Conservation (phyloP, 2,329 filamentous ascomycete species). For the Pezicula carpinea region DNA sequence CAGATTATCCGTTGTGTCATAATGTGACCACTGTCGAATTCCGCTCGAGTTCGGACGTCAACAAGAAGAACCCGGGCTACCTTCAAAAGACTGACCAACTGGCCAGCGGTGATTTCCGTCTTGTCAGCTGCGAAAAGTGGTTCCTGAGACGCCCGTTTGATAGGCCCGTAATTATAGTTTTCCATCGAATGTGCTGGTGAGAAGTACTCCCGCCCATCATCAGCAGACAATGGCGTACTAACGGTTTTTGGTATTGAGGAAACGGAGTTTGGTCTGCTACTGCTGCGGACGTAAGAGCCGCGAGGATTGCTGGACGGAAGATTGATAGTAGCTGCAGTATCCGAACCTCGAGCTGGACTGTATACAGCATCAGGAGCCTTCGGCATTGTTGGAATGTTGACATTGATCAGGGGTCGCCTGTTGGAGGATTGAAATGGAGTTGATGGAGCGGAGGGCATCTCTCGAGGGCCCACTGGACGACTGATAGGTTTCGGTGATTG, state of each 20-base stretch:
- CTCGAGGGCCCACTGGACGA: constrained; percentile 21
- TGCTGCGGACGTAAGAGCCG: constrained; percentile 17
- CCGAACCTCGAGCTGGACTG: constrained; percentile 26
- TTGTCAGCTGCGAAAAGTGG: constrained; percentile 15
- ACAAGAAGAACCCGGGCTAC: constrained; percentile 71
- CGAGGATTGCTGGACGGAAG: constrained; percentile 22
- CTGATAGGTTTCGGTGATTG: neutral
- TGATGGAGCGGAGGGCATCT: constrained; percentile 24
- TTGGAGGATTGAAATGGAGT: constrained; percentile 12
- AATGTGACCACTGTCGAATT: constrained; percentile 87
- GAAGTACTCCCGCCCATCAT: constrained; percentile 21
- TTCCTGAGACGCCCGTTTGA: neutral
- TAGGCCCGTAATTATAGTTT: neutral
- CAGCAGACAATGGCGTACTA: constrained; percentile 14
- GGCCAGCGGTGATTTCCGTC: constrained; percentile 43
- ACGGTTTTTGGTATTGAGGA: constrained; percentile 21
- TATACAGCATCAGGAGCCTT: constrained; percentile 31
- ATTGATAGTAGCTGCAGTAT: constrained; percentile 17
- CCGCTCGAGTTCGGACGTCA: constrained; percentile 74
- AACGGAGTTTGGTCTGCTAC: constrained; percentile 17
- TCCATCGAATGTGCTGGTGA: constrained; percentile 9
- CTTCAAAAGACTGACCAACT: constrained; percentile 66
- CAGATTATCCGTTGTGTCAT: constrained; percentile 81
- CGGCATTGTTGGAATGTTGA: constrained; percentile 26
- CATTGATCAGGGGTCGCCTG: constrained; percentile 14